Evolutionary conservation across 345 rosid species (phyloP).

Genomic region (Citrus mangshanensis): DNA sequence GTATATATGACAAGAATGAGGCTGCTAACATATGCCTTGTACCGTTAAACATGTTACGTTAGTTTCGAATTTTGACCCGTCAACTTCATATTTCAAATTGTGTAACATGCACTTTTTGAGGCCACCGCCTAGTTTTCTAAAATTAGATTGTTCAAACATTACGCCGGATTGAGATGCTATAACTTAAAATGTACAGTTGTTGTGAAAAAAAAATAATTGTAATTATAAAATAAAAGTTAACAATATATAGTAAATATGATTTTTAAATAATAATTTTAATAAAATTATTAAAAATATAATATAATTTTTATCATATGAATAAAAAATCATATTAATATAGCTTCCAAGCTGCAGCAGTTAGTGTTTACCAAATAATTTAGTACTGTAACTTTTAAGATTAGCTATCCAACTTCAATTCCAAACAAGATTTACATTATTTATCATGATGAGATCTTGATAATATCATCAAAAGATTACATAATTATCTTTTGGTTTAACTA

Average conservation of each 20-base stretch:
- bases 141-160: background rate
- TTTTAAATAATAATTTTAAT: too few relatives aligned
- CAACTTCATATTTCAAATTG: background rate
- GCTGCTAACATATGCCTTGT: background rate
- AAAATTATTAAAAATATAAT: too few relatives aligned
- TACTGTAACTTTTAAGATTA: too few relatives aligned
- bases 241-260: too few relatives aligned
- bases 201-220: too few relatives aligned
- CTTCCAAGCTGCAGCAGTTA: rapidly evolving
- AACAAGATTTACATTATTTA: background rate
- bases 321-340: too few relatives aligned
- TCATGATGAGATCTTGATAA: background rate
- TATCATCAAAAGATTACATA: too few relatives aligned
- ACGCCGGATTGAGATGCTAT: rapidly evolving
- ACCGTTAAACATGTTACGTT: background rate
- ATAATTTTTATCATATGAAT: too few relatives aligned
- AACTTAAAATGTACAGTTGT: too few relatives aligned
- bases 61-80: background rate
- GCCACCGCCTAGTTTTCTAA: background rate
- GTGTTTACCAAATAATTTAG: too few relatives aligned
- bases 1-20: background rate
- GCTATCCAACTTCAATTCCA: too few relatives aligned
- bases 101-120: background rate
- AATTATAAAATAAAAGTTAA: too few relatives aligned
- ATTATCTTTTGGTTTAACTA: background rate